These are phyloP conservation scores for Pythium oligandrum DNA, from an alignment of 352 stramenopile species.

Conservation along the genomic window DNA sequence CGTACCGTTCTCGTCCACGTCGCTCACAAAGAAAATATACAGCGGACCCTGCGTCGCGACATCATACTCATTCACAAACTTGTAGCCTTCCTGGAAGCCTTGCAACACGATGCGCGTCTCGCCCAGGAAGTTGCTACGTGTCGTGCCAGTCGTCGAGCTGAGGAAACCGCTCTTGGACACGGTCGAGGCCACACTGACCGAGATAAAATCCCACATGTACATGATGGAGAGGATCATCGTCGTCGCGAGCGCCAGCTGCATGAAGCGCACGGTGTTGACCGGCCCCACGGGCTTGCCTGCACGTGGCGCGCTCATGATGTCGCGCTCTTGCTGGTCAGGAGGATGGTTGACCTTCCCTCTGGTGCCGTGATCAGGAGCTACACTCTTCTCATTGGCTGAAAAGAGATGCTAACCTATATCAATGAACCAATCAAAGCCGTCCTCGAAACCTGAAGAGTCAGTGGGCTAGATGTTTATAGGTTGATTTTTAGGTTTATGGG, in stretches of 20 bases:
- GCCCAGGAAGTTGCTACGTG: conserved; percentile 22
- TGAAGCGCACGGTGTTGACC: conserved; percentile 56
- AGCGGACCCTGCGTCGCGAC: conserved; percentile 53
- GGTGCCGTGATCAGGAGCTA: no score
- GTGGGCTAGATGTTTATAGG: no score
- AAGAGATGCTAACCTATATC: neutral
- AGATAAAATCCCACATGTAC: conserved; percentile 72
- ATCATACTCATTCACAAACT: conserved; percentile 76
- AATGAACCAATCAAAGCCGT: no score
- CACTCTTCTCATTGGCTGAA: conserved; percentile 13
- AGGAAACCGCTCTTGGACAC: conserved; percentile 20
- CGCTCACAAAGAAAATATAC: conserved; percentile 77
- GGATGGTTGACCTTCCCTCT: neutral
- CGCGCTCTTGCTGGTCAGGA: conserved; percentile 6
- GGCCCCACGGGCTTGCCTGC: neutral
- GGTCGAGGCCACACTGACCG: conserved; percentile 25
- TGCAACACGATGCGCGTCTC: conserved; percentile 61
- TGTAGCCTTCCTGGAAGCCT: conserved; percentile 65
- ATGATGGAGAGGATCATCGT: conserved; percentile 57
- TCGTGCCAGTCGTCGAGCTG: conserved; percentile 14
- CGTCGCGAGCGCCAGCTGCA: conserved; percentile 53
- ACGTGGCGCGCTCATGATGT: neutral
- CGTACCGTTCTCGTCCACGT: conserved; percentile 56
- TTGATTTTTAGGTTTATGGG: no score
- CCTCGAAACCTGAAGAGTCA: no score